Percentiles rank a stretch among this genome's conserved stretches.
Evolutionary conservation across 306 rosid species (phyloP).

Genomic region (Fragaria iinumae): DNA sequence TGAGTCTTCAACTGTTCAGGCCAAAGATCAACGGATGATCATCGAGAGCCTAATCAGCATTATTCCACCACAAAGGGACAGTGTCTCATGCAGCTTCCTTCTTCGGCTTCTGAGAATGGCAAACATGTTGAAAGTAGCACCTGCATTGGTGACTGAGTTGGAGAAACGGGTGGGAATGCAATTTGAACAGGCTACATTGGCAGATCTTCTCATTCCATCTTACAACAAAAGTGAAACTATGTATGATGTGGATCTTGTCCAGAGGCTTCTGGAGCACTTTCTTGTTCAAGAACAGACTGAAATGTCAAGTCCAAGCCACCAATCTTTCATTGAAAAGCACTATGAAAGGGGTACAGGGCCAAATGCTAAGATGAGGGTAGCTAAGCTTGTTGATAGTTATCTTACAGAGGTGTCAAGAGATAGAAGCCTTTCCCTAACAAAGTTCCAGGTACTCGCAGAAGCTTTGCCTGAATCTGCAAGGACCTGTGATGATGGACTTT

Average conservation of each 20-base stretch:
- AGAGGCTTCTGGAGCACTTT: slow-evolving; percentile 93
- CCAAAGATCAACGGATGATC: slow-evolving; percentile 83
- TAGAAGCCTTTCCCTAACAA: slow-evolving; percentile 84
- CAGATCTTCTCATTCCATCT: slow-evolving; percentile 80
- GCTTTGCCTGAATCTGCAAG: slow-evolving; percentile 99
- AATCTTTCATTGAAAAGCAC: slow-evolving; percentile 57
- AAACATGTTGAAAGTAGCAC: slow-evolving; percentile 82
- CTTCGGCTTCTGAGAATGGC: slow-evolving; percentile 89
- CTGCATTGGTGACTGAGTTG: slow-evolving; percentile 84
- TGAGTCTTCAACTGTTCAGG: slow-evolving; percentile 54
- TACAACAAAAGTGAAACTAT: slow-evolving; percentile 64
- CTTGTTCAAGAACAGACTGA: slow-evolving; percentile 90
- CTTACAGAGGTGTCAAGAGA: slow-evolving; percentile 95
- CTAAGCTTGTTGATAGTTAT: slow-evolving; percentile 96
- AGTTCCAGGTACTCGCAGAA: slow-evolving; percentile 97
- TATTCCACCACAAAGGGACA: slow-evolving; percentile 91
- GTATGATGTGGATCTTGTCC: slow-evolving; percentile 92
- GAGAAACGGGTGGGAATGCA: slow-evolving; percentile 99
- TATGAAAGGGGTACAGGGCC: slow-evolving; percentile 45
- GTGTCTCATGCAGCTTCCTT: slow-evolving; percentile 92
- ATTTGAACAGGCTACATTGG: slow-evolving; percentile 81
- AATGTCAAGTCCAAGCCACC: slow-evolving; percentile 66
- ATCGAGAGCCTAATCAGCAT: slow-evolving; percentile 93
- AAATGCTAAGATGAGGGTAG: slow-evolving; percentile 88
- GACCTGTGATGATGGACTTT: slow-evolving; percentile 96